Evolutionary conservation across 139 green algal genomes (phyloP).

Genomic region (Ulvella scutata): DNA sequence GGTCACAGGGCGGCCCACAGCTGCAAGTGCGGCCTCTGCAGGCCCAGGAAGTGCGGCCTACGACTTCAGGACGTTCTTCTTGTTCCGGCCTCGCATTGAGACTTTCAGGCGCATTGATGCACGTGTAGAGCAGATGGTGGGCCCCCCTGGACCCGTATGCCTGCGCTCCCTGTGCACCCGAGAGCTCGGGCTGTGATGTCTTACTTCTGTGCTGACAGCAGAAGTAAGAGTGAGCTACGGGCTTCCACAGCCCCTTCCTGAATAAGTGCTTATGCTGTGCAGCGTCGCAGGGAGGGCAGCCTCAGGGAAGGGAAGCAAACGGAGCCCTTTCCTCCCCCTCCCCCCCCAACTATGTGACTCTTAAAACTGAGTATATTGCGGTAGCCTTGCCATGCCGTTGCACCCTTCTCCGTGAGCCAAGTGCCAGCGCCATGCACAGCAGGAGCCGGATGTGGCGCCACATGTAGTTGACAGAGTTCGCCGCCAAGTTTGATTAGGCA

Average conservation of each 20-base stretch:
- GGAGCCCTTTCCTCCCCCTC: neutral
- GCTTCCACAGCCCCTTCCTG: too few relatives aligned
- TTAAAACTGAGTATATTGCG: too few relatives aligned
- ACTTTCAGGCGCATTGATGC: constrained; percentile 59
- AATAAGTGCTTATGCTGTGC: neutral
- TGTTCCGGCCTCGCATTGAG: constrained; percentile 41
- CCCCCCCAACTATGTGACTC: too few relatives aligned
- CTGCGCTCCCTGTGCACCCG: neutral
- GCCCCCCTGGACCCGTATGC: neutral
- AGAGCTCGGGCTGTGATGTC: neutral
- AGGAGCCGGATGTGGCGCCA: too few relatives aligned
- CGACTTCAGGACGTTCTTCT: constrained; percentile 64
- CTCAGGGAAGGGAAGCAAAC: neutral
- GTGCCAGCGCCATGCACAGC: too few relatives aligned
- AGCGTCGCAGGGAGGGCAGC: neutral
- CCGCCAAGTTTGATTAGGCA: too few relatives aligned
- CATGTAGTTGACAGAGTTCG: too few relatives aligned
- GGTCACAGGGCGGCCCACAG: constrained; percentile 18
- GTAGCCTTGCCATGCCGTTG: too few relatives aligned
- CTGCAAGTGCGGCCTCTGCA: constrained; percentile 15
- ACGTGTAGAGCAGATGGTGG: constrained; percentile 67
- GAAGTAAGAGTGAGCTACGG: neutral
- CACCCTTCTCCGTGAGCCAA: too few relatives aligned
- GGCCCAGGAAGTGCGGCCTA: constrained; percentile 4
- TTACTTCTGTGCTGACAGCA: neutral